Base-by-base conservation (phyloP, 176 grass and related monocot species). In the Pontederia crassipes region DNA sequence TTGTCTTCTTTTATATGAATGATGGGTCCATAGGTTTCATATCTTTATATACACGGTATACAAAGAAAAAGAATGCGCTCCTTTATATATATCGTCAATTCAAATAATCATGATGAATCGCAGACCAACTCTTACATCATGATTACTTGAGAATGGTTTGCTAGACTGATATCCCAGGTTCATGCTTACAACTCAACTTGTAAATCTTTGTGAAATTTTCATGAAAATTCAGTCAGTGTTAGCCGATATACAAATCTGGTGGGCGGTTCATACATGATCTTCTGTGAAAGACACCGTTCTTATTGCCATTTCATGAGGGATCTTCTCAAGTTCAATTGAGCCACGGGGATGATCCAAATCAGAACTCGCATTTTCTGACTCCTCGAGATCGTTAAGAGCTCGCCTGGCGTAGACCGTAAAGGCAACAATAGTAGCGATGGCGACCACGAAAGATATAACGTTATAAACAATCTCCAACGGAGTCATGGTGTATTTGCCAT, bases 391-490 rank as follows among this genome's bases (percentile, higher is more conserved):
- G 60, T 76, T 68, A 48, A 98, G 40, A 29, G 87, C 84, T 70
- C 76, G 80, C 86, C 58, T 92, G 11, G 87, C 84, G 57, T 92
- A 89, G 28, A 92, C 50, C 4, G 84, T 86, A 61, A 98, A 92
- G 35, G 70, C 87, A 70, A 89, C 53, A 49, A 71, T 81, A 57
- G 92, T 70, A 20, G 75, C 15, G 55, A 89, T 14, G 5, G 87
- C 71, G 0, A 92, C 64, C 48, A 72, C 12, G 16, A 81, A 69
- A 55, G 87, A 98, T 45, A 98, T 16, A 14, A 79, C 55, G 55
- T 98, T 92, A 76, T 92, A 98, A 11, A 67, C 71, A 72, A 89
- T 98, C 84, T 98, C 84, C 59, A 98, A 54, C 2, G 84, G 78
- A 62, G 84, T 83, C 93, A 92, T 77, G 13, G 73, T 79, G 66